Conservation (phyloP, 257 asterid species). For the Capsicum pubescens region DNA sequence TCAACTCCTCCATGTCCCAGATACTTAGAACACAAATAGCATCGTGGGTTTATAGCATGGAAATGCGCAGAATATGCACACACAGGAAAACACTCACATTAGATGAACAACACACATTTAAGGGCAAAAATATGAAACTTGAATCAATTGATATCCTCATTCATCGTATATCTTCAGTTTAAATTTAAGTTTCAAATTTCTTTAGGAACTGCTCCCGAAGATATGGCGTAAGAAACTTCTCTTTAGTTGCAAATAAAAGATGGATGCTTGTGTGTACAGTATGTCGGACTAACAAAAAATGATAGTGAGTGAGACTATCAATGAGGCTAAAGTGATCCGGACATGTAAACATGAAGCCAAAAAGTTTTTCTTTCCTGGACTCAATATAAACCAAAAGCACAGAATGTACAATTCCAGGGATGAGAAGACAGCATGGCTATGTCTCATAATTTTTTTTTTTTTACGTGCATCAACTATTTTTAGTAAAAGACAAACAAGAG, state of each 20-base stretch:
- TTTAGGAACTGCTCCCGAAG: not conserved
- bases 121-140: slow-evolving; percentile 12
- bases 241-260: not conserved
- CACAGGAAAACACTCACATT: not conserved
- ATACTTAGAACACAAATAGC: slow-evolving; percentile 10
- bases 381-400: not conserved
- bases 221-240: not conserved
- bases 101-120: slow-evolving; percentile 19
- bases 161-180: not conserved
- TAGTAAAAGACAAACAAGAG: no score
- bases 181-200: not conserved
- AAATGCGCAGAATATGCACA: not conserved
- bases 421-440: not conserved
- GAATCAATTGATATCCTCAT: not conserved
- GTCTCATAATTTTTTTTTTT: not conserved
- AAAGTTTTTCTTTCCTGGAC: slow-evolving; percentile 1
- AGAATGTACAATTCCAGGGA: not conserved
- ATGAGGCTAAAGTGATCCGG: not conserved
- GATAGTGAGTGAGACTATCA: not conserved
- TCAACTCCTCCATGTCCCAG: not conserved
- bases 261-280: not conserved
- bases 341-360: slow-evolving; percentile 13
- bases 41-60: not conserved
- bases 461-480: not conserved
- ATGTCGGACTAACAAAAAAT: not conserved